These are phyloP conservation scores for Aaosphaeria arxii DNA, from an alignment of 2,329 filamentous ascomycete genomes.

Conservation along the genomic window DNA sequence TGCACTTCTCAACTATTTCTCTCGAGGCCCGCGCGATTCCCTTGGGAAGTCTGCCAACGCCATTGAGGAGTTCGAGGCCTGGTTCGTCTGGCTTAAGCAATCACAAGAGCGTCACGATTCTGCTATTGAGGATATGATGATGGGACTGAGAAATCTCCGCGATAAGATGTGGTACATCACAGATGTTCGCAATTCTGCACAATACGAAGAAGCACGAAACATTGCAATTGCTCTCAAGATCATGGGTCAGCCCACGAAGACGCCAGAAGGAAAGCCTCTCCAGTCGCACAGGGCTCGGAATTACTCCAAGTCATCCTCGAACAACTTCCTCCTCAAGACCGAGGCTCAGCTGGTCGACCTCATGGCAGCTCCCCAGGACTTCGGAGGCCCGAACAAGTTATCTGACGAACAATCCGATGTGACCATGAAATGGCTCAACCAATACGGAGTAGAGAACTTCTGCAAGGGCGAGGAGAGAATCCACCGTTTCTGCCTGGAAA, in stretches of 20 bases:
- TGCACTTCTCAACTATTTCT: slow-evolving; percentile 70
- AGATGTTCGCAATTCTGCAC: slow-evolving; percentile 84
- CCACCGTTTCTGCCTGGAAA: slow-evolving; percentile 87
- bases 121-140: slow-evolving; percentile 72
- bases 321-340: slow-evolving; percentile 69
- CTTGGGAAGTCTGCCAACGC: slow-evolving; percentile 68
- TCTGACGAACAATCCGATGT: slow-evolving; percentile 89
- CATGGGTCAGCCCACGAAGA: slow-evolving; percentile 65
- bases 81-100: slow-evolving; percentile 80
- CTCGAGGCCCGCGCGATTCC: slow-evolving; percentile 66
- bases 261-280: slow-evolving; percentile 37
- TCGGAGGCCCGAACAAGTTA: slow-evolving; percentile 90
- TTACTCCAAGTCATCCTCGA: slow-evolving; percentile 45
- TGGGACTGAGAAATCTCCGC: slow-evolving; percentile 69
- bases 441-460: slow-evolving; percentile 83
- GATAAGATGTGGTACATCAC: slow-evolving; percentile 99
- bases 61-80: slow-evolving; percentile 75
- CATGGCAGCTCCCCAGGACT: slow-evolving; percentile 75
- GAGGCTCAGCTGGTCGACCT: slow-evolving; percentile 86
- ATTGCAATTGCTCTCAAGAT: slow-evolving; percentile 85
- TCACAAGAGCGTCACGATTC: slow-evolving; percentile 75
- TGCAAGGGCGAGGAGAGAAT: slow-evolving; percentile 94
- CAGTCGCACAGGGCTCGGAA: slow-evolving; percentile 40
- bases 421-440: slow-evolving; percentile 77
- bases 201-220: slow-evolving; percentile 82